A percentile compares a stretch with the other conserved stretches of the same genome.
These are phyloP conservation scores for Prunus davidiana DNA, from an alignment of 306 rosid species.

Conservation along the genomic window DNA sequence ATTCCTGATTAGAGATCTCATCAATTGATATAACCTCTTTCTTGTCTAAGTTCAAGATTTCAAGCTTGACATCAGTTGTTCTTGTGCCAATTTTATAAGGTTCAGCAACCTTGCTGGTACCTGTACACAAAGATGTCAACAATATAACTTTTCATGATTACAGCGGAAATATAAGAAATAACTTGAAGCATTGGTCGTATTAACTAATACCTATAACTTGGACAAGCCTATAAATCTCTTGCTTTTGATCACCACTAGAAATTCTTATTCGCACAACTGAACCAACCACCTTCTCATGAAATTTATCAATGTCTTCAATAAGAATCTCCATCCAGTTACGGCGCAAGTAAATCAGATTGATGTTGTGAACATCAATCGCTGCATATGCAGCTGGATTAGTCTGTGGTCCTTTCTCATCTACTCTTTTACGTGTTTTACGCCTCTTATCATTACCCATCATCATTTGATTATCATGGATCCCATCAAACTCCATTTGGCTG, in stretches of 20 bases:
- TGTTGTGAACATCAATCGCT: slow-evolving; percentile 75
- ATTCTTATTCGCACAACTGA: slow-evolving; percentile 85
- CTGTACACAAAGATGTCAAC: slow-evolving; percentile 47
- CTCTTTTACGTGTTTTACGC: slow-evolving; percentile 43
- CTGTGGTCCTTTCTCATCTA: slow-evolving; percentile 37
- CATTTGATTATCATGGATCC: slow-evolving; percentile 34
- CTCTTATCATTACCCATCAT: slow-evolving; percentile 48
- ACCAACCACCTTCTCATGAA: slow-evolving; percentile 72
- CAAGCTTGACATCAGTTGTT: slow-evolving; percentile 69
- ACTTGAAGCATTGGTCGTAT: slow-evolving; percentile 9
- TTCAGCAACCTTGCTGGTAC: slow-evolving; percentile 69
- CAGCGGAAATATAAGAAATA: slow-evolving; percentile 4
- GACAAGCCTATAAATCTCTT: slow-evolving; percentile 88
- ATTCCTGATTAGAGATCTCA: slow-evolving; percentile 80
- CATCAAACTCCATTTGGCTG: slow-evolving; percentile 47
- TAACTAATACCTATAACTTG: slow-evolving; percentile 75
- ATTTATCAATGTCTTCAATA: slow-evolving; percentile 54
- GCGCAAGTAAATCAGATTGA: slow-evolving; percentile 73
- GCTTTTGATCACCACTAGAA: slow-evolving; percentile 65
- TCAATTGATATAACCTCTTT: slow-evolving; percentile 69
- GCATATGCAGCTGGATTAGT: slow-evolving; percentile 64
- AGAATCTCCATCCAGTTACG: slow-evolving; percentile 65
- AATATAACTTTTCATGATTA: slow-evolving; percentile 15
- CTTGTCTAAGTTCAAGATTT: slow-evolving; percentile 77
- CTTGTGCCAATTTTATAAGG: slow-evolving; percentile 66